Base-by-base conservation (phyloP, 495 filamentous ascomycete genomes). In the Aspergillus panamensis region DNA sequence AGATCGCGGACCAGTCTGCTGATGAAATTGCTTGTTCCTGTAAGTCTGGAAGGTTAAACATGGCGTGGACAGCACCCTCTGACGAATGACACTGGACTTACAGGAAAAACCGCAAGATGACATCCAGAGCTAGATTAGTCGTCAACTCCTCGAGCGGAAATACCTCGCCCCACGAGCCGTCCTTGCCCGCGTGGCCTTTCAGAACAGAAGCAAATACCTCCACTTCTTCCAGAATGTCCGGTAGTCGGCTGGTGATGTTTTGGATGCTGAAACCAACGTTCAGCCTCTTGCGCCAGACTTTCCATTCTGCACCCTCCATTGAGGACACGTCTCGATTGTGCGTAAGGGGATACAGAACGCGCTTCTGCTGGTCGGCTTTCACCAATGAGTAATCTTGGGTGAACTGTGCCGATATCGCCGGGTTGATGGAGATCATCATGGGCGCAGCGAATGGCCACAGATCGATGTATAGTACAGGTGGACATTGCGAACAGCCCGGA, bases 371-470 rank as follows among this genome's bases (percentile, higher is more conserved):
- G 19, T 45, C 8, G 19, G 42, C 42, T 10, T 45, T 45, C 8
- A 21, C 16, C 19, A 45, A 45, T 2, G 42, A 45, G 42, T 19
- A 45, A 2, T 45, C 16, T n/a, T 45, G 42, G 5, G 42, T 45
- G 9, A 45, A 45, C 42, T 45, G 42, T 9, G 16, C 16, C 1
- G 42, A 45, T 0, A 45, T 12, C 2, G 1, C 42, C 6, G 42
- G 42, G 19, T 45, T 16, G 17, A 45, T 45, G 16, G 42, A 45
- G 20, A 45, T 45, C 0, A 45, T 20, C 42, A 20, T 45, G 8
- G 42, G 42, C 16, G 42, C 42, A 20, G 42, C 42, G 9, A 45
- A 45, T 45, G 42, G 42, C 42, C 42, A 45, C 16, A 45, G 42
- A 45, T 45, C 42, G 1, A 45, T 17, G 9, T 45, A 45, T 45